These are phyloP conservation scores for Metschnikowia similis DNA, from an alignment of 805 yeast species.

Conservation along the genomic window DNA sequence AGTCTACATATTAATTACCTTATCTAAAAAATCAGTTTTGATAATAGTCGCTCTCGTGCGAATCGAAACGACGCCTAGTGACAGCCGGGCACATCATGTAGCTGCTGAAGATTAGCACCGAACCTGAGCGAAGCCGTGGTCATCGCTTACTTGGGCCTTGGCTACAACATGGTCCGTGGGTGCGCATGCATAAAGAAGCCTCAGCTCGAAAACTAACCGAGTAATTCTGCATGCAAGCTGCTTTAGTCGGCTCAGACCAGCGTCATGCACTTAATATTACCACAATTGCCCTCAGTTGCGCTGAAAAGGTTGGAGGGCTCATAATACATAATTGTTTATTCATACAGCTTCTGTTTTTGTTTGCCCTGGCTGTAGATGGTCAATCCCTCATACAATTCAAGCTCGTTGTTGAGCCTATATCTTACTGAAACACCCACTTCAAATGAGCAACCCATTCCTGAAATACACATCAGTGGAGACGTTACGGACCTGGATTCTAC, in stretches of 20 bases:
- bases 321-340: not conserved
- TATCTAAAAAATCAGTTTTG: not conserved
- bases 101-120: too few species aligned
- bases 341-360: not conserved
- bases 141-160: too few species aligned
- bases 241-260: not conserved
- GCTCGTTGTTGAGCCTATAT: slow-evolving; percentile 1
- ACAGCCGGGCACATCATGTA: not conserved
- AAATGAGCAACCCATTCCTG: not conserved
- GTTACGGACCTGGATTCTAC: not conserved
- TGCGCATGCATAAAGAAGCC: not conserved
- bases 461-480: not conserved
- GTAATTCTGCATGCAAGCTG: not conserved
- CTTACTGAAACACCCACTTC: not conserved
- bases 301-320: not conserved
- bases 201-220: not conserved
- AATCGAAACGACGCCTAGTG: not conserved
- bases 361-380: not conserved
- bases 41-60: not conserved
- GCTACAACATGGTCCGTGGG: not conserved
- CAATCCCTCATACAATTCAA: not conserved
- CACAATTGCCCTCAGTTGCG: not conserved
- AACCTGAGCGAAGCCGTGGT: not conserved
- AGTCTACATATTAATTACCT: not conserved
- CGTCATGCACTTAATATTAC: not conserved